phyloP scores from a whole-genome alignment of 2,329 filamentous ascomycete species.

The Fusarium nygamai region DNA sequence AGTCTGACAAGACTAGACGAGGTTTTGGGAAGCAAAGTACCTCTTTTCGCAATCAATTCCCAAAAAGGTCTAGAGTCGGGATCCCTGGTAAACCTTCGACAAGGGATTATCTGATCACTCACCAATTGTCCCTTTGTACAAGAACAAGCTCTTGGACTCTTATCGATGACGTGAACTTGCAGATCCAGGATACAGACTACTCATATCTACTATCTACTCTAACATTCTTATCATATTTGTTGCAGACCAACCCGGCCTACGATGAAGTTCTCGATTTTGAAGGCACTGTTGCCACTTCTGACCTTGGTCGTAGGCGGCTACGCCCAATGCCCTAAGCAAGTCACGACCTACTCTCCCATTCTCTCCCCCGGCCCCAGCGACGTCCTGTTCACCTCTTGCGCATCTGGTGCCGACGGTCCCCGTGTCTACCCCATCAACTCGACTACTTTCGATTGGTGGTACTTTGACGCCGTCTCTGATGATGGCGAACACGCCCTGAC shows the following conservation, averaged over 20 bases:
- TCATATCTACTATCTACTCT: neutral
- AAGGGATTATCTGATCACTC: accelerated
- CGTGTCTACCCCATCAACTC: neutral
- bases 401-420: neutral
- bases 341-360: neutral
- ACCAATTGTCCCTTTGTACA: neutral
- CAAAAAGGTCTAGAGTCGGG: neutral
- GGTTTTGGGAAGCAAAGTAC: neutral
- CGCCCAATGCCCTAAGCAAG: neutral
- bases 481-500: neutral
- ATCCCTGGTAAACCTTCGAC: neutral
- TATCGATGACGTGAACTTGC: neutral
- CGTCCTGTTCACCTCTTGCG: neutral
- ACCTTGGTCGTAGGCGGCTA: neutral
- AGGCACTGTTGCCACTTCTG: neutral
- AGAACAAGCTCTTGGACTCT: neutral
- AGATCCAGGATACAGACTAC: accelerated
- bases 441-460: neutral
- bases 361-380: neutral
- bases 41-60: neutral
- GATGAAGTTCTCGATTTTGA: neutral
- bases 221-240: neutral
- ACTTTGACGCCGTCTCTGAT: neutral
- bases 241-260: neutral
- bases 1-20: neutral